These are phyloP conservation scores for Paramecium biaurelia DNA, from an alignment of 73 alveolate species.

Conservation along the genomic window DNA sequence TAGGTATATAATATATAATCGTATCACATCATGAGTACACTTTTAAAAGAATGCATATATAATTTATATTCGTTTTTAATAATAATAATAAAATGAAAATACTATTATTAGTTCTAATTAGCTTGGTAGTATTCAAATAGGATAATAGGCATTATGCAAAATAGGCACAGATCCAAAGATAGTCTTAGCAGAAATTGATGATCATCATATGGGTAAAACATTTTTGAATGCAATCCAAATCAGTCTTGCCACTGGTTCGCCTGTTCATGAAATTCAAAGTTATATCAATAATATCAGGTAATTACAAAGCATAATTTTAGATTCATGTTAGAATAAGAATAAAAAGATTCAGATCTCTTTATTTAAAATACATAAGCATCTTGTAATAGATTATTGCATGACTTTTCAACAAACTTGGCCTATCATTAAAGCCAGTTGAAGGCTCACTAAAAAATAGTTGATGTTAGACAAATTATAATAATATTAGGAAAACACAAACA, in stretches of 20 bases:
- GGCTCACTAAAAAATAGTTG: not conserved
- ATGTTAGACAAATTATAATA: not conserved
- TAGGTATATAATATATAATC: no score
- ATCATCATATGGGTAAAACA: constrained; percentile 31
- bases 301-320: not conserved
- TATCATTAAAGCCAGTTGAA: not conserved
- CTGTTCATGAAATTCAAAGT: not conserved
- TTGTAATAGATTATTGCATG: not conserved
- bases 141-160: not conserved
- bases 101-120: not conserved
- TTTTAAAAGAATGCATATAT: not conserved
- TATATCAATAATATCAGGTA: constrained; percentile 33
- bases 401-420: not conserved
- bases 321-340: constrained; percentile 13
- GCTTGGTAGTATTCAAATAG: not conserved
- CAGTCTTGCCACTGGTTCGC: constrained; percentile 11
- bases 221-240: constrained; percentile 38
- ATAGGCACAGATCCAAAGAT: not conserved
- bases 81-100: not conserved
- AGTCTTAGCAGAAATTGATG: not conserved
- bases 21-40: not conserved
- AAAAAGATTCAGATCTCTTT: constrained; percentile 15
- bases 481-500: not conserved
- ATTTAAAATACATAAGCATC: not conserved
- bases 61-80: not conserved